Evolutionary conservation across 805 yeast genomes (phyloP), one percentile per base, ranked within the genome.

Genomic region (Scheffersomyces amazonensis): DNA sequence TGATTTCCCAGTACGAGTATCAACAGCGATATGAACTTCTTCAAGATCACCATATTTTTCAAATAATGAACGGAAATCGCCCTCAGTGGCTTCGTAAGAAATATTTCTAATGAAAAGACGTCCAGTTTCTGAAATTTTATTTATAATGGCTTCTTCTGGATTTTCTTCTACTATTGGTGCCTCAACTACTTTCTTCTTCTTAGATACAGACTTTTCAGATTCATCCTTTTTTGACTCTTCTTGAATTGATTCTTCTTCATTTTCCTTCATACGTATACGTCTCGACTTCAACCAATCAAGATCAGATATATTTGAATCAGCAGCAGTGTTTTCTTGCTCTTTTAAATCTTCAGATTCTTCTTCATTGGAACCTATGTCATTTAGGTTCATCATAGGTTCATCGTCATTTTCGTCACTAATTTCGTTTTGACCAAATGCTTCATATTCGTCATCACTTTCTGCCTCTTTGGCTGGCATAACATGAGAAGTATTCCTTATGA

Each of bases 21-120:
- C 98, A 25, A 89, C 60, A 1, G 99, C 96, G 50, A 93, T 71
- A 60, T 93, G 99, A 1, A 88, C 96, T 63, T 93, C 98, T 47
- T 81, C 87, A 27, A 89, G 58, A 5, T 66, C 64, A 8, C 99
- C 99, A 56, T 65, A 93, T 3, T 68, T 56, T 4, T 71, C 45
- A 52, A 93, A 90, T 17, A 89, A 66, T 2, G 71, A 64, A 22
- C 66, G 62, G 56, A 90, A 83, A 37, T 93, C 98, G 0, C 76
- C 78, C 56, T 90, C 97, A 0, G 84, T 73, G 9, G 96, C 78
- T 0, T 83, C 68, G 52, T 88, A 93, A 4, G 81, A 70, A 33
- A 93, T 83, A 54, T 93, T 93, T 67, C 99, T 80, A 34, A 93
- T 61, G 60, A 93, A 93, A 33, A 93, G 67, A 46, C 99, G 78